Base-by-base conservation (phyloP, 345 rosid species). In the Rubroshorea leprosula region DNA sequence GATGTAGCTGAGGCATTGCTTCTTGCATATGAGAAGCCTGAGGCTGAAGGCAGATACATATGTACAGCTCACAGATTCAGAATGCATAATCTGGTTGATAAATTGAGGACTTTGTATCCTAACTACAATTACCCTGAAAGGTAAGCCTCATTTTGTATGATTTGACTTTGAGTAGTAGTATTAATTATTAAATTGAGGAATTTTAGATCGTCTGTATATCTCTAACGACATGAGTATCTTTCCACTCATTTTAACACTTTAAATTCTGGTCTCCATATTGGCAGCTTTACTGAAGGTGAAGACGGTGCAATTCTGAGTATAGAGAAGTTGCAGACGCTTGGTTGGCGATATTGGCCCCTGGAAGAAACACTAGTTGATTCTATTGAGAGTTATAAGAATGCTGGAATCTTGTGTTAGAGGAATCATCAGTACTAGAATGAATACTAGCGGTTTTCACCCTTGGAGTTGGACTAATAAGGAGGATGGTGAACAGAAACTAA, bases 21-120 rank as follows among this genome's bases (percentile, higher is more conserved):
- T 41, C 65, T 83, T 68, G 78, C 68, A 43, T 81, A 83, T 45
- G 85, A 79, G 75, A 81, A 76, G 57, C 69, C 75, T 43, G 82
- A 78, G 65, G 84, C 83, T 48, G 74, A 86, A 74, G 89, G 90
- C 39, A 75, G 95, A 71, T 84, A 87, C 65, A 62, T 82, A 44
- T 80, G 89, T 61, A 17, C 43, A 9, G 53, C 82, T 38, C 69
- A 80, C 69, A 1, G 14, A 19, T 59, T 64, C 18, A 67, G 23
- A 58, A 67, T 61, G 16, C 49, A 6, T 6, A 68, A 65, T 24
- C n/a, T 82, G 46, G 77, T 84, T 44, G 78, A 72, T 65, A 82
- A 73, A 44, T 72, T 87, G 57, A 82, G 65, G 72, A 70, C 59
- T 24, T 64, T 75, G 19, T 83, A 73, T 65, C 85, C 85, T 24